Conservation (phyloP, 129 eudicot genomes). For the Helianthus tuberosus region DNA sequence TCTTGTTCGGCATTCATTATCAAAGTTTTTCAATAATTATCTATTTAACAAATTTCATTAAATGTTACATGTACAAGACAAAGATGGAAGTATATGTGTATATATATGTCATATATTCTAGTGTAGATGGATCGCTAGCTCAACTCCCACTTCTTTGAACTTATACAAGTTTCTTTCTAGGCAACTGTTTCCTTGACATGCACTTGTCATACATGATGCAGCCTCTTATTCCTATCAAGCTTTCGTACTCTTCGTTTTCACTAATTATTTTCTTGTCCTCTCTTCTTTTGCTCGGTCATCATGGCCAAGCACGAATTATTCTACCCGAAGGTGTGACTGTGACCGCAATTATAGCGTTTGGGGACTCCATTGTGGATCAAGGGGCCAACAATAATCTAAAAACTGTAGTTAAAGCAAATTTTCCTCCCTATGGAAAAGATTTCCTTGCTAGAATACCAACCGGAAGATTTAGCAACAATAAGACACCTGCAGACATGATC, state of each 20-base stretch:
- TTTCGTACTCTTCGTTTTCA: not conserved
- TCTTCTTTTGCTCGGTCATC: conserved; percentile 14
- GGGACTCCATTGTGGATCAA: conserved; percentile 75
- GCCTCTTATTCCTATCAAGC: not conserved
- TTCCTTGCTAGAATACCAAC: conserved; percentile 50
- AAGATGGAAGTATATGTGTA: not conserved
- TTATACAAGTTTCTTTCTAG: not conserved
- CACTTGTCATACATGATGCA: not conserved
- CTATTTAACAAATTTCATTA: not conserved
- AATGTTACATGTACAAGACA: not conserved
- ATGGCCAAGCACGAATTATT: conserved; percentile 17
- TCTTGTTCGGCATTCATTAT: not conserved
- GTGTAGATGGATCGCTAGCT: not conserved
- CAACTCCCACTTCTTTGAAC: conserved; percentile 18
- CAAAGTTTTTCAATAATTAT: not conserved
- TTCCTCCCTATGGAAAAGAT: conserved; percentile 67
- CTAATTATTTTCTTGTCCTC: conserved; percentile 12
- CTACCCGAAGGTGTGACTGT: conserved; percentile 37
- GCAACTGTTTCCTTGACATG: not conserved
- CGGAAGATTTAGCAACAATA: conserved; percentile 67
- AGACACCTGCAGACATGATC: conserved; percentile 57
- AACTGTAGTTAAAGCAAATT: conserved; percentile 45
- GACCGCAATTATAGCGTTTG: conserved; percentile 62
- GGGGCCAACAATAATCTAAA: conserved; percentile 59
- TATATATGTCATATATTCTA: not conserved